Base-by-base conservation (phyloP, 805 yeast genomes). In the Priceomyces carsonii region DNA sequence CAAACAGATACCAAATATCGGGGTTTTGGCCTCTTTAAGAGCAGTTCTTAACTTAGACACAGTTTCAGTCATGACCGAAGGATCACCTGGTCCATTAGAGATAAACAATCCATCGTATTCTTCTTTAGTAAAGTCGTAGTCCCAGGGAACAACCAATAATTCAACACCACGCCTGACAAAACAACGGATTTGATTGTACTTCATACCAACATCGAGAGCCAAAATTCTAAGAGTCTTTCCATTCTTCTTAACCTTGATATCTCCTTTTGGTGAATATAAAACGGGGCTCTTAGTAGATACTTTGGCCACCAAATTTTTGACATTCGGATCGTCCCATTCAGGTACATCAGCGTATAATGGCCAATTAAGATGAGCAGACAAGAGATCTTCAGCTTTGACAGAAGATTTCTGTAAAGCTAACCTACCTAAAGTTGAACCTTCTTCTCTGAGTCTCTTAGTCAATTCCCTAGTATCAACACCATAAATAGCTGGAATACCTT, bases 61-160 rank as follows among this genome's bases (percentile, higher is more conserved):
- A 41, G 88, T 77, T 14, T 72, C 76, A 29, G 79, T 62, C 79
- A 93, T 75, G 39, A 85, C 87, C 28, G 93, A 77, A 39, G 99
- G 99, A 69, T 93, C 98, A 78, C 99, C 99, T 18, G 99, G 99
- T 71, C 99, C 99, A 66, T 93, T 93, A 37, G 97, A 90, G 47
- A 91, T 72, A 66, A 93, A 93, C 53, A 93, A 74, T 72, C 99
- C 99, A 62, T 93, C 99, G 59, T 84, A 93, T 44, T 80, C 74
- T 63, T 88, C 95, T 33, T 65, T 54, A 43, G 85, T 70, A 61
- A 85, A 82, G 63, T 89, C 95, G 58, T 89, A 81, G 61, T 93
- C 82, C 90, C 91, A 91, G 42, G 99, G 98, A 31, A 93, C 97
- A 37, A 93, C 97, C 58, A 80, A 78, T 49, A 93, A 73, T 68